Evolutionary conservation across 306 rosid species (phyloP), one percentile per base, ranked within the genome.

Genomic region (Corylus avellana): DNA sequence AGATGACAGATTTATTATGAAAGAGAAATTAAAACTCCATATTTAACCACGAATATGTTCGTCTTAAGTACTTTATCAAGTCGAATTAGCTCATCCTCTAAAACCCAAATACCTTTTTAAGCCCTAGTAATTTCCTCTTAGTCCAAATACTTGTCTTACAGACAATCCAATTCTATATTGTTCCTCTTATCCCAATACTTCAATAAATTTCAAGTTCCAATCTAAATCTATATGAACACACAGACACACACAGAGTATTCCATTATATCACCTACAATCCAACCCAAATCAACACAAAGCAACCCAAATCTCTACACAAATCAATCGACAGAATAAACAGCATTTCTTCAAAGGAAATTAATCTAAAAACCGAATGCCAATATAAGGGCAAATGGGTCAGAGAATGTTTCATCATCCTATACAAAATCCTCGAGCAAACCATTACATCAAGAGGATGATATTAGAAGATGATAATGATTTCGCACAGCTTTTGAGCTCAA

Each of bases 401-500:
- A 59, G 39, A 81, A 85, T 93, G 90, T 87, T 42, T 35, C 68
- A 83, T 87, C 90, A 78, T 82, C 85, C 85, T 22, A 42, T 32
- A 29, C 9, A 61, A 85, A 82, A 80, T 55, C 91, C 92, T 44
- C 83, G 50, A 74, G 80, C 46, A 81, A 32, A 73, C 53, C 42
- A 39, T n/a, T 3, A 77, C 7, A 58, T 4, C 78, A 32, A 75
- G 87, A 89, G 90, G 85, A 86, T 20, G 68, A 29, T 17, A 77
- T 6, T 69, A 58, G 48, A 75, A 80, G 81, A 78, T 57, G 90
- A 85, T n/a, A 79, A 79, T 57, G 91, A 85, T 93, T 35, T 93
- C 0, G 97, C 98, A 93, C 98, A 88, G 44, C 22, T 56, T 78
- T 90, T 93, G 98, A 91, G 90, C 93, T 85, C 74, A 77, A 79